Base-by-base conservation (phyloP, 148 eudicot species). In the Polygonum maritimum region DNA sequence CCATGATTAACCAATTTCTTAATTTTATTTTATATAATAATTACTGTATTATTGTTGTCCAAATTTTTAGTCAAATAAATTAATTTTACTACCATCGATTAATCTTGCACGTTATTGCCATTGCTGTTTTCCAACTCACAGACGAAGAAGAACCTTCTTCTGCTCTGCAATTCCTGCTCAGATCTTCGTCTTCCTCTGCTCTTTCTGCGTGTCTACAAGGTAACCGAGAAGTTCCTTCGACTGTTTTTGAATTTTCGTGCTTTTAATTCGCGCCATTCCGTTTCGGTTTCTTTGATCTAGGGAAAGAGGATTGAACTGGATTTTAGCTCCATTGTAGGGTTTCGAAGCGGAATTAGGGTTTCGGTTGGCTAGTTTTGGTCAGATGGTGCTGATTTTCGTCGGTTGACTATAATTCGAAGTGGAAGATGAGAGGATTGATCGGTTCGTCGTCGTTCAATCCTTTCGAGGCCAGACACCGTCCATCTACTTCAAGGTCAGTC, bases 381-480 rank as follows among this genome's bases (percentile, higher is more conserved):
- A 16, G 71, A 67, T 67, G 71, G 38, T 67, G 41, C 10, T 14
- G 10, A 35, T 36, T 67, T 7, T 67, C 36, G 54, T 22, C 38
- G 75, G 16, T 72, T 72, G 75, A 72, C n/a, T 54, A 18, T 16
- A 40, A 39, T 47, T 9, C 7, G 52, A 26, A 44, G 60, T 36
- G 45, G 73, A 82, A 51, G n/a, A 92, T 92, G 97, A 86, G 88
- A 83, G 88, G 87, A 72, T 76, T 48, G 62, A 73, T 76, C 33
- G 84, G 81, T 54, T 77, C 87, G 45, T 79, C 91, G 15, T 72
- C 75, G 1, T 76, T 87, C 73, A 79, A 78, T 65, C 78, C 91
- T 33, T 57, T 82, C 22, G 94, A 88, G 76, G 78, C 88, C 63
- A 84, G 97, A 58, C 91, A 88, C 62, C 91, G 97, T 79, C 83